Conservation (phyloP, 1,284 basidiomycete species). For the Moesziomyces sp. region DNA sequence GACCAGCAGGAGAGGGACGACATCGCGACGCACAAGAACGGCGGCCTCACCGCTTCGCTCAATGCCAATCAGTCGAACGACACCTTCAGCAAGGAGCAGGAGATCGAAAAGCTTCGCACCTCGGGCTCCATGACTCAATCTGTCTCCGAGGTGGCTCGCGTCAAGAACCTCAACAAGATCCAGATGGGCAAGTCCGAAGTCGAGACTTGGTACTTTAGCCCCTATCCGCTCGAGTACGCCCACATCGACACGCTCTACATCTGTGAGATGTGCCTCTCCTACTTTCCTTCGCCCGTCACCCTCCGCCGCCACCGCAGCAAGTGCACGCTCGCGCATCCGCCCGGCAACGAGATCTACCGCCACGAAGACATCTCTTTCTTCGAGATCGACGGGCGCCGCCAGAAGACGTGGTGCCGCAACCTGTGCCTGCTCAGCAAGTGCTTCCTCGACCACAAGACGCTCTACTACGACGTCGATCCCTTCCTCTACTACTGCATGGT, state of each 20-base stretch:
- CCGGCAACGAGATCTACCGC: slow-evolving; percentile 98
- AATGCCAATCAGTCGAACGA: slow-evolving; percentile 69
- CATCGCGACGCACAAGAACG: slow-evolving; percentile 38
- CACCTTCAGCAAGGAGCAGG: slow-evolving; percentile 87
- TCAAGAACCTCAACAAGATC: slow-evolving; percentile 96
- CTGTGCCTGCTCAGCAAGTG: slow-evolving; percentile 95
- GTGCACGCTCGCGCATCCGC: slow-evolving; percentile 93
- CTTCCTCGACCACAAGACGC: slow-evolving; percentile 98
- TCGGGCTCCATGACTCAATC: slow-evolving; percentile 99
- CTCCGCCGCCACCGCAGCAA: slow-evolving; percentile 81
- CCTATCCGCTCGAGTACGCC: slow-evolving; percentile 97
- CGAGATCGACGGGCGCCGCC: slow-evolving; percentile 96
- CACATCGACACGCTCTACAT: slow-evolving; percentile 94
- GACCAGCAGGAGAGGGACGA: slow-evolving; percentile 57
- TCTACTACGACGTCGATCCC: slow-evolving; percentile 99
- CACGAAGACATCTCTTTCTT: slow-evolving; percentile 96
- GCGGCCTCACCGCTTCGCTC: slow-evolving; percentile 71
- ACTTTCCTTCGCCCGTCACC: slow-evolving; percentile 56
- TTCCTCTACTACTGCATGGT: slow-evolving; percentile 99
- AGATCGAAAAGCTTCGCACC: slow-evolving; percentile 97
- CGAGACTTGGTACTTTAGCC: slow-evolving; percentile 99
- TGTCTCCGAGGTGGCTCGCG: slow-evolving; percentile 93
- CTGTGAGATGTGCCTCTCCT: slow-evolving; percentile 88
- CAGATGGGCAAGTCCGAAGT: slow-evolving; percentile 97
- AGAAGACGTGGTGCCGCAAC: slow-evolving; percentile 96